Evolutionary conservation across 371 early-diverging fungal species (phyloP), one percentile per base, ranked within the genome.

Genomic region (Phascolomyces articulosus): DNA sequence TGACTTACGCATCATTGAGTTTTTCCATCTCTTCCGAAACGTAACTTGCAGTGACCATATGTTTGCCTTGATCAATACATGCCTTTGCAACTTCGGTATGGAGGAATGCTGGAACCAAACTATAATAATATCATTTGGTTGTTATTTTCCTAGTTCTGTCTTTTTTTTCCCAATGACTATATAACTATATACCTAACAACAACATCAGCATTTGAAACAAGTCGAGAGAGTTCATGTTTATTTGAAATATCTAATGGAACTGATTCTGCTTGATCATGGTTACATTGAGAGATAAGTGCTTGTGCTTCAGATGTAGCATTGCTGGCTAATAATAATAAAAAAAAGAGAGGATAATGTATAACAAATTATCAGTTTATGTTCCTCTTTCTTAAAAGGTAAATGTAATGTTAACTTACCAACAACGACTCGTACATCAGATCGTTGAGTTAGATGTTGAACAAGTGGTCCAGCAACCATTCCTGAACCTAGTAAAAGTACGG

Each of bases 1-100:
- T 18, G 44, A 60, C 77, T 84, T 80, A 91, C 90, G 67, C 71
- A 44, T 84, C 74, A 67, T 94, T 88, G 59, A 89, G 75, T 16
- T 71, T 84, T 67, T 85, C 77, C 98, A 98, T 98, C 40, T 91
- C 97, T 3, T 91, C 86, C 7, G 96, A 96, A 23, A 97, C 91
- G 71, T 98, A 98, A 74, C 93, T 93, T 31, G 99, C 96, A 10
- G 98, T 98, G 16, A 98, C 96, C 87, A 98, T 93, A 72, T 96
- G 91, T 75, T 95, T 96, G 71, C 87, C 84, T 72, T 93, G 84
- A 63, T 88, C 85, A 61, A 97, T 89, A 47, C 95, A 94, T 2
- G 85, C 81, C 61, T 91, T 78, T 28, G 96, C 95, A 18, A 97
- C 90, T 34, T 85, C 77, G 7, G 94, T 83, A 71, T 98, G 98